A percentile compares a stretch with the other conserved stretches of the same genome.
phyloP scores from a whole-genome alignment of 805 yeast genomes.

The Pichia occidentalis region DNA sequence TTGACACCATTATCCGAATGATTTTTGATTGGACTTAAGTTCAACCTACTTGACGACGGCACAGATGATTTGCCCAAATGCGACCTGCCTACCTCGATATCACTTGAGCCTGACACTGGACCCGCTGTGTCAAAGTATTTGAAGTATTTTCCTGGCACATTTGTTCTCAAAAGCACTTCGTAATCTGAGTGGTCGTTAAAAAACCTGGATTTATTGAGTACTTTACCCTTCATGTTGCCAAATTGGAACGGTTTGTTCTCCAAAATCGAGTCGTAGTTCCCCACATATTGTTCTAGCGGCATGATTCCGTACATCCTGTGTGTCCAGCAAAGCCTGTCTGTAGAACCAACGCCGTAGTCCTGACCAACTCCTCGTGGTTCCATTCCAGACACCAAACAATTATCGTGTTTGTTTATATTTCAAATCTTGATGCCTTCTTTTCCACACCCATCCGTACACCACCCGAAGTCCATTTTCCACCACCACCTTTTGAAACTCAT shows the following conservation, averaged over 20 bases:
- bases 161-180: constrained; percentile 25
- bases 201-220: constrained; percentile 19
- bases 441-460: no score
- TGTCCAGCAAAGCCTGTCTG: constrained; percentile 1
- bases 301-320: constrained; percentile 24
- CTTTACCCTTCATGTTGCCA: constrained; percentile 27
- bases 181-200: constrained; percentile 24
- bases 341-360: constrained; percentile 1
- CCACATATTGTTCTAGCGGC: constrained; percentile 24
- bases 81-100: constrained; percentile 27
- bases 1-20: constrained; percentile 9
- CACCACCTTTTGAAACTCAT: no score
- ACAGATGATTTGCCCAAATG: no score
- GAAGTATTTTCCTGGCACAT: constrained; percentile 25
- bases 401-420: no score
- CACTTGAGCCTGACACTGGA: constrained; percentile 11
- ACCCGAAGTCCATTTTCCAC: no score
- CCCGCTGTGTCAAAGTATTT: no score
- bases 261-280: constrained; percentile 25
- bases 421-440: no score
- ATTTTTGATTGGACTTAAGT: constrained; percentile 24
- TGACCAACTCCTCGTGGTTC: not conserved
- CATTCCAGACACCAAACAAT: not conserved
- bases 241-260: constrained; percentile 23
- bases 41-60: constrained; percentile 17